phyloP scores from a whole-genome alignment of 75 land plant species.

The Larix kaempferi region DNA sequence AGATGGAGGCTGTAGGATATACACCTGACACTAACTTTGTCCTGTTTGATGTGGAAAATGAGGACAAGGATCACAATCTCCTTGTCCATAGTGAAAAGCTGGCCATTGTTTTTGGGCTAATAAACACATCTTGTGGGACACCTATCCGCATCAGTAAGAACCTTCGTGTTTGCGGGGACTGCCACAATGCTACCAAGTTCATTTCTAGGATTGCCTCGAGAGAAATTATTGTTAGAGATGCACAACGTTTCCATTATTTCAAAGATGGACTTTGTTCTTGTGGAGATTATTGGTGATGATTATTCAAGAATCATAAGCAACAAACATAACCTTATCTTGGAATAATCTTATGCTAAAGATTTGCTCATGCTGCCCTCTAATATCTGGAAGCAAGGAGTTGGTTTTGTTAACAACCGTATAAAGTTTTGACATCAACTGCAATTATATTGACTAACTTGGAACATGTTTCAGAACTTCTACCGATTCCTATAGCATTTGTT shows the following conservation, averaged over 20 bases:
- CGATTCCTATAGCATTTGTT: too few relatives aligned
- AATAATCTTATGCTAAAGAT: too few relatives aligned
- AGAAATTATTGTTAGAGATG: conserved; percentile 46
- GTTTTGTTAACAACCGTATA: too few relatives aligned
- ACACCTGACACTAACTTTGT: background rate
- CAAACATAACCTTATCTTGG: too few relatives aligned
- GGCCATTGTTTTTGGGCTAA: conserved; percentile 1
- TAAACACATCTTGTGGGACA: background rate
- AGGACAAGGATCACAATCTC: background rate
- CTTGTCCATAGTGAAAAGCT: conserved; percentile 2
- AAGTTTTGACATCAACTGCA: too few relatives aligned
- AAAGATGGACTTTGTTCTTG: conserved; percentile 55
- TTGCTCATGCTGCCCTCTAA: too few relatives aligned
- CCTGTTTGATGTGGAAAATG: background rate
- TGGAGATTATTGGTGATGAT: conserved; percentile 42
- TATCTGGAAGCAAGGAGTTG: too few relatives aligned
- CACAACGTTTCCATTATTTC: conserved; percentile 52
- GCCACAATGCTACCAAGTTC: conserved; percentile 33
- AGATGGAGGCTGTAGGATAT: background rate
- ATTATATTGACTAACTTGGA: too few relatives aligned
- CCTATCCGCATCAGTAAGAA: background rate
- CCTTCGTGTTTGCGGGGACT: conserved; percentile 7
- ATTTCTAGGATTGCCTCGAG: conserved; percentile 25
- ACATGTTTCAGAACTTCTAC: too few relatives aligned
- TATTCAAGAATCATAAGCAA: too few relatives aligned